phyloP scores from a whole-genome alignment of 176 grass and related monocot species.

The Echinochloa phyllopogon region DNA sequence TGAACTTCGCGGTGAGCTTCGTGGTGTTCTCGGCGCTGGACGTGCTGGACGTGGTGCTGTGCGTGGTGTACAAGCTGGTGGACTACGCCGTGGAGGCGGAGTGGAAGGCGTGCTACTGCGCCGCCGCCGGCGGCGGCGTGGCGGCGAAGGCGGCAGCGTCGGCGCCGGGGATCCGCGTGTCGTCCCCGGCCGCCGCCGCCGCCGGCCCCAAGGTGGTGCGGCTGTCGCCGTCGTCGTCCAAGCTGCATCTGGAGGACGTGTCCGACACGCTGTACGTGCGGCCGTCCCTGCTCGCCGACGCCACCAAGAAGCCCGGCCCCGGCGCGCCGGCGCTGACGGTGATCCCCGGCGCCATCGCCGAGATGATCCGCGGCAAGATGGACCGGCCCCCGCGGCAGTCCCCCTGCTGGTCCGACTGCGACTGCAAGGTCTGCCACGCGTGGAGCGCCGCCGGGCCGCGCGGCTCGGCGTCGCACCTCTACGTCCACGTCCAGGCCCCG shows the following conservation, averaged over 20 bases:
- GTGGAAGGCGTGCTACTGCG: conserved; percentile 97
- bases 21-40: conserved; percentile 91
- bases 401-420: conserved; percentile 97
- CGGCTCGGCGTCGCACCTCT: conserved; percentile 55
- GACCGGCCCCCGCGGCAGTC: conserved; percentile 39
- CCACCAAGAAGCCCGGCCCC: conserved; percentile 54
- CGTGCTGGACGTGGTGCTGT: conserved; percentile 84
- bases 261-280: conserved; percentile 94
- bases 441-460: conserved; percentile 57
- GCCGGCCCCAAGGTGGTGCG: conserved; percentile 78
- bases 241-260: conserved; percentile 94
- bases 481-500: conserved; percentile 67
- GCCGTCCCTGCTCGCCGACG: conserved; percentile 62
- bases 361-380: conserved; percentile 87
- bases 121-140: not conserved
- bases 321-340: conserved; percentile 63
- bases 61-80: conserved; percentile 87
- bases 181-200: not conserved
- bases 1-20: conserved; percentile 79
- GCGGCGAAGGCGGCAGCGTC: not conserved
- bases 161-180: conserved; percentile 38
- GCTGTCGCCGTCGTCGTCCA: conserved; percentile 46
- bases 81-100: conserved; percentile 85
- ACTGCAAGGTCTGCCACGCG: conserved; percentile 89
- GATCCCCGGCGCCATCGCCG: conserved; percentile 62